Evolutionary conservation across 1,284 basidiomycete species (phyloP), one percentile per base, ranked within the genome.

Genomic region (Ceratobasidium sp.): DNA sequence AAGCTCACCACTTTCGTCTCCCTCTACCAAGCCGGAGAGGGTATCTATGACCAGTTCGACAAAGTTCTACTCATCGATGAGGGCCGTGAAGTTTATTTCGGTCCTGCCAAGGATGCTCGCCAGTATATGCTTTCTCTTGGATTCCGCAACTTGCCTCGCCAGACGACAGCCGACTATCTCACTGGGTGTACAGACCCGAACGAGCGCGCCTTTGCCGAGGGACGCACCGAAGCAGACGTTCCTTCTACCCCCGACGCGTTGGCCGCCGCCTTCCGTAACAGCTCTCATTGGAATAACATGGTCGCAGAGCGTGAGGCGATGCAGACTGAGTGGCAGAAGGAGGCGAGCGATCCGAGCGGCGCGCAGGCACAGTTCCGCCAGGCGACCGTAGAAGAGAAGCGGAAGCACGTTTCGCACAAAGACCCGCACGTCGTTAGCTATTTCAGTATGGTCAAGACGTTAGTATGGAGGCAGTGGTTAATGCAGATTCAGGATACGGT

Each of bases 341-440:
- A 86, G n/a, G 91, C 89, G 69, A 87, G 88, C 0, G 90, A 92
- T 80, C 90, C 91, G 80, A 84, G 93, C 79, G 91, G 94, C 83
- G 90, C 92, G 76, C 88, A 90, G 26, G 90, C 92, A 75, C 88
- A 90, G 23, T 97, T 97, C 88, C 90, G 91, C 67, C 86, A 87
- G 23, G 94, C 95, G 2, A 94, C 96, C 26, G 84, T 86, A 28
- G 91, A 91, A 3, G 92, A 95, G 83, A 97, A 97, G 88, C 92
- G 94, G 85, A 90, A 89, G 73, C 92, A 94, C 28, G 95, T 95
- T 2, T 91, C 93, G 33, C 92, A 91, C 85, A 94, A 93, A 86
- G 94, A 92, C 80, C 93, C 95, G 2, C 97, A 96, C 86, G 96
- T 94, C 3, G 90, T 96, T 40, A 91, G 93, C 1, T 95, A 94